Evolutionary conservation across 768 basidiomycete species (phyloP), one percentile per base, ranked within the genome.

Genomic region (Leucocoprinus leucothites): DNA sequence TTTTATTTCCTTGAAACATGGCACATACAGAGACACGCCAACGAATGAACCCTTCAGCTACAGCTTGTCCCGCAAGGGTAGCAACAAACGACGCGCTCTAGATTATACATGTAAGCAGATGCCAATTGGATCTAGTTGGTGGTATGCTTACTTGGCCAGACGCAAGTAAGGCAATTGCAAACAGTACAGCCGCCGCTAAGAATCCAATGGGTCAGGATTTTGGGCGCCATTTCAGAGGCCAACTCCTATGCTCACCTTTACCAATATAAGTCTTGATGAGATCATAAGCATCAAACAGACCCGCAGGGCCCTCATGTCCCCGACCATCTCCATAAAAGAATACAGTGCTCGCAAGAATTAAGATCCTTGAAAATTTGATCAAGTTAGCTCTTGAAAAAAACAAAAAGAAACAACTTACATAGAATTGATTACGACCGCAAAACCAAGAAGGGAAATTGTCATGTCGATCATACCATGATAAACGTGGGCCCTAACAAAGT

Each of bases 401-500:
- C 5, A 5, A 11, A 31, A 11, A 5, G 31, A 49, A 38, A 22
- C 5, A 28, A 59, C 71, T 62, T 53, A 84, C 85, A 85, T 69
- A 13, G 88, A 79, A 63, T 93, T 93, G 68, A 92, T 89, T 14
- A 86, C 75, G 14, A 92, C 76, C 0, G 91, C 91, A 51, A 92
- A 73, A 1, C 80, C 80, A 38, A 91, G 66, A 35, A 93, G 69
- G 57, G 81, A 82, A 36, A 72, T 58, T 9, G 80, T 71, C 9
- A 89, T 74, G 61, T 91, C 86, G 51, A 77, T 69, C 61, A 81
- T 72, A 0, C 77, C 76, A 58, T 85, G 82, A 25, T 67, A 64
- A n/a, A 87, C 69, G 62, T 86, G 85, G 18, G 78, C 70, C 22
- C 61, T 69, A 45, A 85, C 63, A 54, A 86, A 83, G 25, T 57